Base-by-base conservation (phyloP, 1,284 basidiomycete species). In the Ceratobasidium sp. region DNA sequence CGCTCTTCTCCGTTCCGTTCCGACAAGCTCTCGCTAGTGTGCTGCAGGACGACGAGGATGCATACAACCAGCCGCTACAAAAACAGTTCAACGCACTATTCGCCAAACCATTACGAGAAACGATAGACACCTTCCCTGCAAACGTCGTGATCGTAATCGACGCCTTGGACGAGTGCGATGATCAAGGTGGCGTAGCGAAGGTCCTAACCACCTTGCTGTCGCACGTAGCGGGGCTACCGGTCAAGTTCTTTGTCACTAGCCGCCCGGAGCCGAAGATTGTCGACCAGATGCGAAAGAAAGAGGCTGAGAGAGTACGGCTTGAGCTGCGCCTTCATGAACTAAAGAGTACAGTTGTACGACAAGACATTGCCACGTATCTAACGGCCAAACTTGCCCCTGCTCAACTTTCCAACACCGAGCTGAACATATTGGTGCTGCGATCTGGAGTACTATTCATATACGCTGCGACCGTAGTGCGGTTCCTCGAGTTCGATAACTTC, bases 221-320 rank as follows among this genome's bases (percentile, higher is more conserved):
- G 9, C n/a, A 66, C 12, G 40, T 59, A 1, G 20, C 59, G 1
- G 52, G 66, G 2, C 46, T 75, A 3, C 38, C 61, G 26, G 48
- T 75, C 12, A 75, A 66, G 59, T 75, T 75, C 50, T 65, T 75
- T n/a, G 38, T 75, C 4, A 65, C 61, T 26, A 75, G 73, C 23
- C 61, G 73, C 28, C 73, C 73, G 28, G 73, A 66, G 23, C 17
- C 73, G 9, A 50, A 66, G 50, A 66, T 75, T 0, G 26, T 61
- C 1, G 73, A 65, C n/a, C 48, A 20, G 38, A 75, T 75, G 73
- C 20, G 26, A 10, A 26, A 42, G 13, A 20, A 20, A n/a, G 2
- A 5, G 15, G 50, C 33, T 3, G 46, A 40, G n/a, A 23, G 28
- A 6, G 23, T 17, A 1, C 23, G 44, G 6, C 62, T 23, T 5